Conservation (phyloP, 352 stramenopile species). For the Pythium insidiosum region DNA sequence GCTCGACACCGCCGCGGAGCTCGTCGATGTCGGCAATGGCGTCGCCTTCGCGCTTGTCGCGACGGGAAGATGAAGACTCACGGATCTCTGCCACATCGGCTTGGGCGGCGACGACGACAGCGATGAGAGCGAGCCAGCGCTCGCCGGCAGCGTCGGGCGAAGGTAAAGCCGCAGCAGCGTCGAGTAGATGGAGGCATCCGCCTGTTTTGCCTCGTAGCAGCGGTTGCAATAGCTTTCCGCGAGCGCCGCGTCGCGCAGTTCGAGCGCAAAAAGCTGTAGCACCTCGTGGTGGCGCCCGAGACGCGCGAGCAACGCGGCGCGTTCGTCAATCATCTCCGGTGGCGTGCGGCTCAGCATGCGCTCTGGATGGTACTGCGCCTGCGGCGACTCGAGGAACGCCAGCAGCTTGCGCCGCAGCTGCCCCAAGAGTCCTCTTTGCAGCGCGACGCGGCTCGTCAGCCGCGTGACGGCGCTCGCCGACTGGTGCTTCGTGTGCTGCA, state of each 20-base stretch:
- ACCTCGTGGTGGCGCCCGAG: constrained; percentile 77
- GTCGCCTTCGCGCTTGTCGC: neutral
- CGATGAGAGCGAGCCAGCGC: constrained; percentile 2
- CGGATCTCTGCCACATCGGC: constrained; percentile 20
- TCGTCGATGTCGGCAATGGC: too few species aligned
- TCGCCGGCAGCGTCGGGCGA: constrained; percentile 22
- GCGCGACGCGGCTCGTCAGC: constrained; percentile 47
- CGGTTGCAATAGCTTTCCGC: constrained; percentile 78
- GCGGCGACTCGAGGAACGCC: constrained; percentile 48
- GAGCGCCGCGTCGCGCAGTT: constrained; percentile 61
- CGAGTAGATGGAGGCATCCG: constrained; percentile 78
- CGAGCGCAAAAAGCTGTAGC: constrained; percentile 68
- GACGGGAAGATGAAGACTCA: constrained; percentile 9
- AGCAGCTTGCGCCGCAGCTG: constrained; percentile 56
- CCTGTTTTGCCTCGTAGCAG: constrained; percentile 65
- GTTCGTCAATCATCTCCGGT: constrained; percentile 73
- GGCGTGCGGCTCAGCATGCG: constrained; percentile 73
- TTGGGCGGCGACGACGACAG: constrained; percentile 18
- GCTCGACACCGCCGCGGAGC: constrained; percentile 21
- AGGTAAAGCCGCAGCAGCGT: constrained; percentile 70
- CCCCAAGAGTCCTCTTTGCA: constrained; percentile 47
- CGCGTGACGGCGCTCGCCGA: constrained; percentile 5
- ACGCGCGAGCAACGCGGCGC: constrained; percentile 59
- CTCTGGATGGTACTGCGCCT: constrained; percentile 60
- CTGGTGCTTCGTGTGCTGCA: constrained; percentile 7